These are phyloP conservation scores for Penicillium psychrosexuale DNA, from an alignment of 2,329 filamentous ascomycete genomes.

Conservation along the genomic window DNA sequence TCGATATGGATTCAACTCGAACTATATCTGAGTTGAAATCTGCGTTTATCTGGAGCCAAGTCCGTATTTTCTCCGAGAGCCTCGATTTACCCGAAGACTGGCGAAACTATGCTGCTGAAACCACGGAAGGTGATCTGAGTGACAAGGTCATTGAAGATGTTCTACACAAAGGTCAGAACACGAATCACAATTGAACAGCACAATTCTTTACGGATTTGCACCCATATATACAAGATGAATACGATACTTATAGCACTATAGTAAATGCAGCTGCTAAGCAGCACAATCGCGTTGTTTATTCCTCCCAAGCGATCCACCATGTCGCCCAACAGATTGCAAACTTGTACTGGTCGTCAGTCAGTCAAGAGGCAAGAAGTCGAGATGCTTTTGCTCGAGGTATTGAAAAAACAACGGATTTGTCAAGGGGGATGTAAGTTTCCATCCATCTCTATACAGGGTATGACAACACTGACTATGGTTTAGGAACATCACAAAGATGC, in stretches of 20 bases:
- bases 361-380: constrained; percentile 30
- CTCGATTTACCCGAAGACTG: constrained; percentile 49
- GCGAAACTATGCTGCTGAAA: constrained; percentile 42
- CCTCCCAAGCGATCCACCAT: constrained; percentile 54
- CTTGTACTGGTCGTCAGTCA: constrained; percentile 53
- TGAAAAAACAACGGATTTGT: constrained; percentile 41
- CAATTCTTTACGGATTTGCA: not conserved
- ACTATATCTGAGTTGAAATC: constrained; percentile 53
- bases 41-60: constrained; percentile 50
- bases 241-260: constrained; percentile 23
- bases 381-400: constrained; percentile 29
- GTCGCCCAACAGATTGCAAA: constrained; percentile 55
- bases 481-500: constrained; percentile 41
- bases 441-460: not conserved
- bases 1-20: constrained; percentile 37
- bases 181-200: not conserved
- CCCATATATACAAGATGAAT: not conserved
- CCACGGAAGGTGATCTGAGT: constrained; percentile 45
- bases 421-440: constrained; percentile 35
- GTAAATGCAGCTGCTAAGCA: constrained; percentile 53
- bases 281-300: constrained; percentile 54
- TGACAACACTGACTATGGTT: constrained; percentile 3
- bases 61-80: constrained; percentile 51
- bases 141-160: constrained; percentile 51
- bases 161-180: constrained; percentile 47